These are phyloP conservation scores for Beauveria pseudobassiana DNA, from an alignment of 2,329 filamentous ascomycete genomes.

Conservation along the genomic window DNA sequence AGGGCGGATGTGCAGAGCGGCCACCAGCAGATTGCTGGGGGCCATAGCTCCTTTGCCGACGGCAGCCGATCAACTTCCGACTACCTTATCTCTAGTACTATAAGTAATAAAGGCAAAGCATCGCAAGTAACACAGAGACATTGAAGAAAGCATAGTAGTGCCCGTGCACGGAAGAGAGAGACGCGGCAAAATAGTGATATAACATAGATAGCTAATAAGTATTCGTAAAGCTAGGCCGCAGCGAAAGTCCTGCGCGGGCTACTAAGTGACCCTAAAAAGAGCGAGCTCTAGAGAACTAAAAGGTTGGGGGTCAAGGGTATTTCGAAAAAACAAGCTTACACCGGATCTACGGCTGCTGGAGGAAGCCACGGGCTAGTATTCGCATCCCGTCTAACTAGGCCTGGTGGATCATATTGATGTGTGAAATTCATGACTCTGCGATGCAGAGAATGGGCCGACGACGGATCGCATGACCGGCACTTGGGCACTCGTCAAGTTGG, in stretches of 20 bases:
- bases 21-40: neutral
- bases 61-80: neutral
- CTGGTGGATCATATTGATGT: too few relatives aligned
- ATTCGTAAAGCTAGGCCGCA: neutral
- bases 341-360: neutral
- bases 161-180: neutral
- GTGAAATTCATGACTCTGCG: too few relatives aligned
- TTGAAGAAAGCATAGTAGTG: neutral
- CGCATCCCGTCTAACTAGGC: too few relatives aligned
- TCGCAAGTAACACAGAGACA: neutral
- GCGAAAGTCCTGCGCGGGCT: neutral
- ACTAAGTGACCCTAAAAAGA: neutral
- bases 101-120: neutral
- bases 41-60: neutral
- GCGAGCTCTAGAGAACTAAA: neutral
- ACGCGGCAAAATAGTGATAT: neutral
- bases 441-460: too few relatives aligned
- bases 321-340: neutral
- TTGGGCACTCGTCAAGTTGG: too few relatives aligned
- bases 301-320: neutral
- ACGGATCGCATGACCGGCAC: too few relatives aligned
- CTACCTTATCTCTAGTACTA: neutral
- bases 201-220: neutral
- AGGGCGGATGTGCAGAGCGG: neutral
- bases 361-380: neutral